Base-by-base conservation (phyloP, 352 stramenopile genomes). In the Phytopythium oedochilum region DNA sequence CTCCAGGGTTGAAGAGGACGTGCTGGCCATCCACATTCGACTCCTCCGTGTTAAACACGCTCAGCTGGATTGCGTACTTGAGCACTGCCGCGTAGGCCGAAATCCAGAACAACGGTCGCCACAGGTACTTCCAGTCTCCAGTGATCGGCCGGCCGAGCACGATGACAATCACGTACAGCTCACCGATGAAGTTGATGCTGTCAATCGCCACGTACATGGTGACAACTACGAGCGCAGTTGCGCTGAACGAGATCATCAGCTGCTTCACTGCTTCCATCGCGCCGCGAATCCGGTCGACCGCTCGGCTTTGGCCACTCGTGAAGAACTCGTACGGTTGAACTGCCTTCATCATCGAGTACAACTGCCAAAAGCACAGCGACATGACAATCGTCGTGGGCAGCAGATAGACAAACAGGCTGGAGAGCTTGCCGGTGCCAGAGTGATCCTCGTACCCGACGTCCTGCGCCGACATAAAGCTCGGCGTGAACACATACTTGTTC, bases 41-140 rank as follows among this genome's bases (percentile, higher is more conserved):
- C 28, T 71, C 52, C 6, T 77, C 61, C 2, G 63, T 64, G 42
- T 78, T 68, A 23, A 93, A 80, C 17, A 67, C 66, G 38, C 66
- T 78, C 20, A 93, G 39, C 52, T 93, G 83, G 55, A 87, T 89
- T 22, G 77, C 14, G 44, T 89, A 93, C 28, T 79, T 86, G 25
- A 85, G 43, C 5, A 81, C 55, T 28, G 87, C 68, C 14, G 77
- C 68, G 7, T 86, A 61, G 15, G 71, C 66, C 39, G 80, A 86
- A 2, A 93, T 66, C 80, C 83, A 93, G 45, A 91, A 93, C 14
- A 93, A 57, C 20, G 83, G 83, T 36, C 87, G 83, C 83, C 83
- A 93, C 11, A 93, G 52, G 38, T 73, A 75, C 47, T 80, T 78
- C 83, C 83, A 93, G 15, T 75, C 71, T 18, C 70, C 63, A 7